Evolutionary conservation across 306 rosid genomes (phyloP).

Genomic region (Abrus pulchellus): DNA sequence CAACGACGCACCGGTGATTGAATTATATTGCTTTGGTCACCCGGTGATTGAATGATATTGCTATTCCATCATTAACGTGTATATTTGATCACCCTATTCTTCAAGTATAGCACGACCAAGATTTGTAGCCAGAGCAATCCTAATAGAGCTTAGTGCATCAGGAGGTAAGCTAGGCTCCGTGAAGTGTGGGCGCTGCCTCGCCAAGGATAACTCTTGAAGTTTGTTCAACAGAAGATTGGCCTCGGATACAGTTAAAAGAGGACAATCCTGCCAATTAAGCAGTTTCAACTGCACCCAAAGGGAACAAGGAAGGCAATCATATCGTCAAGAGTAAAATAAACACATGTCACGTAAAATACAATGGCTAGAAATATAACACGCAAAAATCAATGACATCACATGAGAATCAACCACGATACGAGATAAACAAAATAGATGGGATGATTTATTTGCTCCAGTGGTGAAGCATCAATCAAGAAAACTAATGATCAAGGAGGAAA

Average conservation of each 20-base stretch:
- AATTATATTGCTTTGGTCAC: neutral
- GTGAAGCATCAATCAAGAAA: constrained; percentile 23
- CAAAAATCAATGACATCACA: neutral
- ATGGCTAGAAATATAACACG: constrained; percentile 2
- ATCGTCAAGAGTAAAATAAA: neutral
- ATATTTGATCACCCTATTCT: constrained; percentile 57
- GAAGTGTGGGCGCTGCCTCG: constrained; percentile 72
- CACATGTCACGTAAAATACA: neutral
- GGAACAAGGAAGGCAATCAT: constrained; percentile 34
- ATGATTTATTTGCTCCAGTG: neutral
- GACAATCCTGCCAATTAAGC: constrained; percentile 79
- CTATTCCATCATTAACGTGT: neutral
- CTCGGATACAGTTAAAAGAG: constrained; percentile 76
- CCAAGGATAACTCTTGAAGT: constrained; percentile 85
- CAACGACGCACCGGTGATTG: neutral
- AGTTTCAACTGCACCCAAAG: constrained; percentile 76
- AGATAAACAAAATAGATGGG: neutral
- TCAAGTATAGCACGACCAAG: constrained; percentile 90
- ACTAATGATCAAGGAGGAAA: neutral
- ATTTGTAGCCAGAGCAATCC: constrained; percentile 87
- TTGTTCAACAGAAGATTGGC: constrained; percentile 83
- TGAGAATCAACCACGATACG: constrained; percentile 8
- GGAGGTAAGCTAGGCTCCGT: constrained; percentile 67
- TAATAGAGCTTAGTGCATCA: constrained; percentile 70
- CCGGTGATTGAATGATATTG: neutral